A percentile compares a stretch with the other conserved stretches of the same genome.
Conservation (phyloP, 805 yeast species). For the Candida loeiensis region DNA sequence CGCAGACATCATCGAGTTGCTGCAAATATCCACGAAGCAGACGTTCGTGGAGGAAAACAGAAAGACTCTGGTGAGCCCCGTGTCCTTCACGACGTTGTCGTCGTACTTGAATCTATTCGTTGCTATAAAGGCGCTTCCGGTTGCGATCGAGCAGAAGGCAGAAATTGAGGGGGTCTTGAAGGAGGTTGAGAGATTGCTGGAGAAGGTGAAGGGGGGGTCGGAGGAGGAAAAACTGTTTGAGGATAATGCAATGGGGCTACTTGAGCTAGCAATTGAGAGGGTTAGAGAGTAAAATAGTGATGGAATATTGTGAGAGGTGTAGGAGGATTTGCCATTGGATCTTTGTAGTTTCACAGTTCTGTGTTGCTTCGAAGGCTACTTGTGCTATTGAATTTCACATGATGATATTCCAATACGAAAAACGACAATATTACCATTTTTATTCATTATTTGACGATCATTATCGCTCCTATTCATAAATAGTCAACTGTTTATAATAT, state of each 20-base stretch:
- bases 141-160: conserved; percentile 14
- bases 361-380: no score
- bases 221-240: conserved; percentile 15
- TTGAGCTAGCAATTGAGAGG: conserved; percentile 35
- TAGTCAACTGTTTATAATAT: no score
- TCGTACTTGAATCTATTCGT: conserved; percentile 56
- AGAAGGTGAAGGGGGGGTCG: conserved; percentile 11
- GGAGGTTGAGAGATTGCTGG: conserved; percentile 5
- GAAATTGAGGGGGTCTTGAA: conserved; percentile 15
- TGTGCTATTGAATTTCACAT: no score
- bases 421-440: no score
- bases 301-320: no score
- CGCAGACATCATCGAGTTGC: conserved; percentile 6
- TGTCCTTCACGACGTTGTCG: conserved; percentile 42
- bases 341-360: no score
- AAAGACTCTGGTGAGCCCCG: conserved; percentile 19
- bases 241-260: conserved; percentile 31
- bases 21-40: conserved; percentile 4
- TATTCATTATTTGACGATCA: no score
- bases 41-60: conserved; percentile 14
- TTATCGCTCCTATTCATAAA: no score
- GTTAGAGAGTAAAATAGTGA: conserved; percentile 11
- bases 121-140: conserved; percentile 24
- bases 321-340: no score
- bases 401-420: no score